Evolutionary conservation across 768 basidiomycete species (phyloP).

Genomic region (Mycena galopus): DNA sequence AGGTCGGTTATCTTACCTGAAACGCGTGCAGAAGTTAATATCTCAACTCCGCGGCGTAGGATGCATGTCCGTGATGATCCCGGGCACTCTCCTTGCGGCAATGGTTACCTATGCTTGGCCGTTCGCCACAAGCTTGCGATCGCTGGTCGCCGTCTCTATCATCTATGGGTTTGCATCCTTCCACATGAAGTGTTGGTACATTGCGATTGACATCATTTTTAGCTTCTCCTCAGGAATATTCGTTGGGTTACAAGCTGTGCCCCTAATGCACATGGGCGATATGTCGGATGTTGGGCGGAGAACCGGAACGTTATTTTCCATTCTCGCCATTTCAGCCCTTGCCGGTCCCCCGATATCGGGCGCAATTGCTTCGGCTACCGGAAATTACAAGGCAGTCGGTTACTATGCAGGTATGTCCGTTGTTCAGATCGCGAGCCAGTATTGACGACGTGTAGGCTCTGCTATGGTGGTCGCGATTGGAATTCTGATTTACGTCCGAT

Average conservation of each 20-base stretch:
- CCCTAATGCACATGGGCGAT: slow-evolving; percentile 72
- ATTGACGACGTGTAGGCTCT: slow-evolving; percentile 3
- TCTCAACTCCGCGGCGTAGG: slow-evolving; percentile 54
- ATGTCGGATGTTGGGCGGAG: slow-evolving; percentile 73
- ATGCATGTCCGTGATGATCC: slow-evolving; percentile 75
- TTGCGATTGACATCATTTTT: no score
- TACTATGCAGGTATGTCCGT: slow-evolving; percentile 62
- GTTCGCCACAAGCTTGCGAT: slow-evolving; percentile 58
- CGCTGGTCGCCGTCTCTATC: slow-evolving; percentile 66
- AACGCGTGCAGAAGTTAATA: not conserved
- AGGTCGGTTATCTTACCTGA: slow-evolving; percentile 55
- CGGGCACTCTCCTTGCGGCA: slow-evolving; percentile 68
- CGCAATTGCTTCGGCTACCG: slow-evolving; percentile 67
- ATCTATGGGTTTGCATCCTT: slow-evolving; percentile 70
- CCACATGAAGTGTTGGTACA: slow-evolving; percentile 61
- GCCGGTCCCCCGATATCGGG: slow-evolving; percentile 83
- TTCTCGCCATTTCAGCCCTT: slow-evolving; percentile 72
- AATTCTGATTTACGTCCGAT: slow-evolving; percentile 29
- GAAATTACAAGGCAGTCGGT: slow-evolving; percentile 67
- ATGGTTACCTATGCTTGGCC: slow-evolving; percentile 81
- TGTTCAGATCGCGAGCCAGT: not conserved
- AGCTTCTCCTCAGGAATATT: slow-evolving; percentile 76
- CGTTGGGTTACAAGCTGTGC: slow-evolving; percentile 66
- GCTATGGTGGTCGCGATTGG: slow-evolving; percentile 18
- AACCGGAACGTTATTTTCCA: slow-evolving; percentile 73